Conservation (phyloP, 2,329 filamentous ascomycete species). For the Calonectria naviculata region DNA sequence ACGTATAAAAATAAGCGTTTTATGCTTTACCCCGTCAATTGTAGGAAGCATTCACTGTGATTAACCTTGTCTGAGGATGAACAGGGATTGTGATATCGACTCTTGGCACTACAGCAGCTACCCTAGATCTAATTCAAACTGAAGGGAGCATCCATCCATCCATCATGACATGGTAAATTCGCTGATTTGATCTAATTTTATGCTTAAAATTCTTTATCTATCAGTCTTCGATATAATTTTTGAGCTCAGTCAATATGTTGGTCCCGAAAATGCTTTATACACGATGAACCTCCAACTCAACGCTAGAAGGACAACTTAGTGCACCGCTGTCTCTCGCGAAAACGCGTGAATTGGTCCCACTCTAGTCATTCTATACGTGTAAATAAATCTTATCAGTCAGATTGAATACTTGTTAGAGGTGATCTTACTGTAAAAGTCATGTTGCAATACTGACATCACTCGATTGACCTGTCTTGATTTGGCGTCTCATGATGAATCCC, state of each 20-base stretch:
- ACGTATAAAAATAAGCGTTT: neutral
- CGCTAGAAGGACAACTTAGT: no score
- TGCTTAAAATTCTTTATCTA: no score
- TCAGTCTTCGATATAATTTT: no score
- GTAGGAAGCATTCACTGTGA: neutral
- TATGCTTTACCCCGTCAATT: neutral
- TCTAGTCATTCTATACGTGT: no score
- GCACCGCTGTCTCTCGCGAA: no score
- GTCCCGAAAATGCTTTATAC: no score
- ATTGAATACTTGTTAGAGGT: neutral
- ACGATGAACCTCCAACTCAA: no score
- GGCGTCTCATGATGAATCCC: neutral
- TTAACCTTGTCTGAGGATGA: neutral
- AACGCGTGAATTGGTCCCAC: no score
- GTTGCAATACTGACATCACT: neutral
- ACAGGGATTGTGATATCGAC: neutral
- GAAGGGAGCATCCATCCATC: no score
- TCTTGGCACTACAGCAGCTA: neutral
- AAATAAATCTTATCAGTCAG: no score
- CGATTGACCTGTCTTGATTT: neutral
- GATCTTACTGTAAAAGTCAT: neutral
- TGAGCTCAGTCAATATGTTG: no score
- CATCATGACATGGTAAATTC: neutral
- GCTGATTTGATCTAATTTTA: no score
- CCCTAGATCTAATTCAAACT: neutral